Evolutionary conservation across 345 rosid species (phyloP).

Genomic region (Viola odorata): DNA sequence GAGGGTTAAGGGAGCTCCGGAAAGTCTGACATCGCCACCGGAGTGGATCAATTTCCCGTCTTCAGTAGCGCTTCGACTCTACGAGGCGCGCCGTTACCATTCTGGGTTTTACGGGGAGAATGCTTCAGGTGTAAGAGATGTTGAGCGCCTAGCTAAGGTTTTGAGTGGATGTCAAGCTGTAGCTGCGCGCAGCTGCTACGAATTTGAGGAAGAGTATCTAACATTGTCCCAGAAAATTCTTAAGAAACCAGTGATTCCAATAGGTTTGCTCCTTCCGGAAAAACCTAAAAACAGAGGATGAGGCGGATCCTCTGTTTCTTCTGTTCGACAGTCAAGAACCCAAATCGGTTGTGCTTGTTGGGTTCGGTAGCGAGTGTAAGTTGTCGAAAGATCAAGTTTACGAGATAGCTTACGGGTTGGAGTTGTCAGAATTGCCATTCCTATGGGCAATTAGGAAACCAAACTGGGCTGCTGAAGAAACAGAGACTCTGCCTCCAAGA

Average conservation of each 20-base stretch:
- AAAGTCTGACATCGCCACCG: conserved; percentile 11
- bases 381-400: conserved; percentile 20
- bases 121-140: conserved; percentile 14
- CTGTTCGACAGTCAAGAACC: conserved; percentile 25
- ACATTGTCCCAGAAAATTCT: not conserved
- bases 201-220: conserved; percentile 14
- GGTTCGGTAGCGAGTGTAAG: conserved; percentile 26
- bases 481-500: too few relatives aligned
- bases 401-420: too few relatives aligned
- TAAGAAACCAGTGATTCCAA: conserved; percentile 11
- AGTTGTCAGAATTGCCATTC: too few relatives aligned
- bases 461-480: conserved; percentile 2
- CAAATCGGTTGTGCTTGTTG: too few relatives aligned
- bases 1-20: conserved; percentile 4
- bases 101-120: conserved; percentile 1
- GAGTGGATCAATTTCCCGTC: conserved; percentile 21
- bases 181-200: conserved; percentile 16
- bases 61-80: not conserved
- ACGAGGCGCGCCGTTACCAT: conserved; percentile 1
- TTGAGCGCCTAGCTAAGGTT: not conserved
- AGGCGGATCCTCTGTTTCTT: conserved; percentile 19
- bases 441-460: conserved; percentile 16
- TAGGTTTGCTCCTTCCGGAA: conserved; percentile 15
- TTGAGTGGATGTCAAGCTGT: conserved; percentile 1
- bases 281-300: conserved; percentile 5